These are phyloP conservation scores for Fibroporia radiculosa DNA, from an alignment of 768 basidiomycete genomes.

Conservation along the genomic window DNA sequence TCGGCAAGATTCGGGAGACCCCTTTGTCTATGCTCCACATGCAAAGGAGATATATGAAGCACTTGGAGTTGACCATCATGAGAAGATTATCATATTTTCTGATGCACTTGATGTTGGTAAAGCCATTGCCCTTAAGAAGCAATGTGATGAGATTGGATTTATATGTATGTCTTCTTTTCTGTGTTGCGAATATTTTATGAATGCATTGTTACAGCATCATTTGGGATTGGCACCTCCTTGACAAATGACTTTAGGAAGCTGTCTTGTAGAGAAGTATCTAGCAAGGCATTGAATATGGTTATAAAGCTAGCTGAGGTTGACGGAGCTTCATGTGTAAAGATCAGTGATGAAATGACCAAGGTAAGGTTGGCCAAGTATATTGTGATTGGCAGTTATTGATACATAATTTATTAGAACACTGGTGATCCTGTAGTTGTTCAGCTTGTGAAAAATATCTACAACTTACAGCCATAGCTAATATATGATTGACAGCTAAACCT, in stretches of 20 bases:
- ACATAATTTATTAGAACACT: slow-evolving; percentile 32
- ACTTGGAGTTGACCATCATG: slow-evolving; percentile 56
- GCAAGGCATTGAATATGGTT: slow-evolving; percentile 88
- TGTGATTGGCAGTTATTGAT: not conserved
- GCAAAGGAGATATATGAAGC: slow-evolving; percentile 66
- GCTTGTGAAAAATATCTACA: slow-evolving; percentile 44
- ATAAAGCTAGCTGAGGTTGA: slow-evolving; percentile 82
- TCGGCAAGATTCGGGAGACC: slow-evolving; percentile 93
- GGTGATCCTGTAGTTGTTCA: slow-evolving; percentile 42
- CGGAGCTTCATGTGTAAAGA: slow-evolving; percentile 76
- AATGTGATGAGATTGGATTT: slow-evolving; percentile 70
- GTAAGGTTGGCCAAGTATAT: slow-evolving; percentile 22
- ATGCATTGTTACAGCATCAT: slow-evolving; percentile 47
- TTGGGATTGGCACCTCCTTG: slow-evolving; percentile 89
- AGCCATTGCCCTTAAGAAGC: slow-evolving; percentile 59
- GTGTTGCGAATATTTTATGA: slow-evolving; percentile 3
- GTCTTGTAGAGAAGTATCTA: slow-evolving; percentile 47
- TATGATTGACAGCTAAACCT: too few relatives aligned
- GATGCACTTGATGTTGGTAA: slow-evolving; percentile 72
- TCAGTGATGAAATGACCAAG: slow-evolving; percentile 90
- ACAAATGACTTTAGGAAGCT: slow-evolving; percentile 75
- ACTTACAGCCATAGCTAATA: not conserved
- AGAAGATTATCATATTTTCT: slow-evolving; percentile 77
- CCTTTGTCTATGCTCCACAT: slow-evolving; percentile 67
- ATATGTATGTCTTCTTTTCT: slow-evolving; percentile 32